These are phyloP conservation scores for Saccharomyces pastorianus DNA, from an alignment of 1,139 yeast genomes.

Conservation along the genomic window DNA sequence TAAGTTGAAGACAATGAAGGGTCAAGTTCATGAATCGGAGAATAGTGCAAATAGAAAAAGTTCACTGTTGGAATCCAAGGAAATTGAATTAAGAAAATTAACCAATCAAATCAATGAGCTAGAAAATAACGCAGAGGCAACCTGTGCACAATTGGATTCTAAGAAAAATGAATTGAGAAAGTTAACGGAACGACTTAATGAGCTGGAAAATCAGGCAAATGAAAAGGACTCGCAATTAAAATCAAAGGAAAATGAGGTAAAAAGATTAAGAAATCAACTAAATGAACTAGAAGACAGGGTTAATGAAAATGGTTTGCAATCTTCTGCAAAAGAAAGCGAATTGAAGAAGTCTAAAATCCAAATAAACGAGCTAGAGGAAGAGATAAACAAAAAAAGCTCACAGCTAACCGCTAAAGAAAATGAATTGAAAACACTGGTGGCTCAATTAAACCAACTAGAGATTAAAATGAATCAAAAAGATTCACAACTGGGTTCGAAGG, in stretches of 20 bases:
- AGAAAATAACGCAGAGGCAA: slow-evolving; percentile 8
- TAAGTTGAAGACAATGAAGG: neutral
- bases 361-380: slow-evolving; percentile 5
- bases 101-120: slow-evolving; percentile 5
- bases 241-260: slow-evolving; percentile 6
- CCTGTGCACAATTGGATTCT: slow-evolving; percentile 12
- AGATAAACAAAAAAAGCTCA: neutral
- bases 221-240: slow-evolving; percentile 6
- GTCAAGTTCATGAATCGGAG: slow-evolving; percentile 1
- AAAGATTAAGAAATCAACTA: slow-evolving; percentile 2
- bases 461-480: slow-evolving; percentile 1
- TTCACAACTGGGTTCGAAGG: neutral
- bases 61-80: neutral
- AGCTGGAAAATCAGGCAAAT: slow-evolving; percentile 20
- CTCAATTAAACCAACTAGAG: slow-evolving; percentile 1
- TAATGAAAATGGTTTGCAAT: slow-evolving; percentile 12
- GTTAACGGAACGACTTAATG: slow-evolving; percentile 23
- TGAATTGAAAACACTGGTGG: neutral
- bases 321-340: slow-evolving; percentile 6
- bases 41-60: slow-evolving; percentile 1
- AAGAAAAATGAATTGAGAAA: slow-evolving; percentile 6
- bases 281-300: slow-evolving; percentile 8
- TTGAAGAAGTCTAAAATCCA: slow-evolving; percentile 11
- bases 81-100: neutral
- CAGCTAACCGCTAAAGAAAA: neutral